Evolutionary conservation across 1,284 basidiomycete species (phyloP).

Genomic region (Cystobasidium pallidum): DNA sequence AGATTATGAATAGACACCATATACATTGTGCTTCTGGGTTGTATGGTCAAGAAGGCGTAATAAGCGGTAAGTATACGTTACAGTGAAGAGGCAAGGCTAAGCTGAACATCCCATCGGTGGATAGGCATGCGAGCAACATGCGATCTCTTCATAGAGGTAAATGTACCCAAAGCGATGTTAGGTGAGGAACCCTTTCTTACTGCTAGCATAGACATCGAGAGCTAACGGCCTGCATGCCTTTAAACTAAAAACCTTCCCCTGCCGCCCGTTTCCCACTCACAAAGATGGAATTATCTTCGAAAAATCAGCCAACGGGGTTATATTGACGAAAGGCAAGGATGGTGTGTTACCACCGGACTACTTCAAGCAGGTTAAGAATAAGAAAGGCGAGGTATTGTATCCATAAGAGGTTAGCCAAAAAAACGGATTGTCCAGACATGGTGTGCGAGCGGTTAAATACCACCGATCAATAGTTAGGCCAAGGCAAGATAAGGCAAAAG

Average conservation of each 20-base stretch:
- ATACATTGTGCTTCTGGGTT: constrained; percentile 77
- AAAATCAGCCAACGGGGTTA: constrained; percentile 78
- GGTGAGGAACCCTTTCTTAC: constrained; percentile 39
- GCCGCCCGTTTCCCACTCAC: no score
- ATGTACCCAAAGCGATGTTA: constrained; percentile 69
- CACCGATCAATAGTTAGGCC: no score
- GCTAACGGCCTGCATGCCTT: no score
- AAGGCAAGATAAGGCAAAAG: no score
- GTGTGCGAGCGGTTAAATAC: no score
- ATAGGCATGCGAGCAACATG: constrained; percentile 76
- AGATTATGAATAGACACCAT: constrained; percentile 82
- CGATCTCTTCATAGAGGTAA: constrained; percentile 73
- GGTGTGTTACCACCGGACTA: constrained; percentile 66
- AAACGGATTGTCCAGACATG: no score
- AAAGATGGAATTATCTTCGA: constrained; percentile 71
- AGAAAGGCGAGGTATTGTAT: constrained; percentile 26
- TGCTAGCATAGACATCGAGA: no score
- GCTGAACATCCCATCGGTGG: not conserved
- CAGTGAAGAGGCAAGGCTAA: not conserved
- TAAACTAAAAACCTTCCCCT: no score
- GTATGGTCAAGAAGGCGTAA: constrained; percentile 64
- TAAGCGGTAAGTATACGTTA: constrained; percentile 66
- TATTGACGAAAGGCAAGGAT: constrained; percentile 71
- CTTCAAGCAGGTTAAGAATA: constrained; percentile 66
- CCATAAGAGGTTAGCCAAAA: not conserved